These are phyloP conservation scores for Teratosphaeria viscida DNA, from an alignment of 2,329 filamentous ascomycete species.

Conservation along the genomic window DNA sequence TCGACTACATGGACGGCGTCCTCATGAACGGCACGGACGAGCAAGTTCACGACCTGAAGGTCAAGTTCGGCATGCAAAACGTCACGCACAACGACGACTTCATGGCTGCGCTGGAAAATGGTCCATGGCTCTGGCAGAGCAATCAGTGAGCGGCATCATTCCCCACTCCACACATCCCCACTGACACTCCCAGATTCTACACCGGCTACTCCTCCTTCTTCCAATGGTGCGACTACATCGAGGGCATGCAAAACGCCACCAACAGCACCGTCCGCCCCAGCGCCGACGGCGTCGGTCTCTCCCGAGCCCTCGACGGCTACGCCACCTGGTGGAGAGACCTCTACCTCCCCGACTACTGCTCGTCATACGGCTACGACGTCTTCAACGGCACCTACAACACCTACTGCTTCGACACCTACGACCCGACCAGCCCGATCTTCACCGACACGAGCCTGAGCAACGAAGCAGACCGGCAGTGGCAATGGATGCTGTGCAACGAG, in stretches of 20 bases:
- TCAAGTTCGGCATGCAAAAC: conserved; percentile 42
- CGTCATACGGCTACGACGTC: conserved; percentile 36
- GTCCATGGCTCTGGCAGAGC: conserved; percentile 49
- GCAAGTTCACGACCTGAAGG: conserved; percentile 37
- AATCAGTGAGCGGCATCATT: neutral
- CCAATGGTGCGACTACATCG: conserved; percentile 31
- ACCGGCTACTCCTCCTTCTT: conserved; percentile 31
- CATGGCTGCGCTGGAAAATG: conserved; percentile 42
- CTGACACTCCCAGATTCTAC: conserved; percentile 2
- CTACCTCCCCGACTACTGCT: conserved; percentile 40
- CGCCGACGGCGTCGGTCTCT: conserved; percentile 41
- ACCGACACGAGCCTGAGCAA: conserved; percentile 42
- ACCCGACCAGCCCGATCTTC: conserved; percentile 40
- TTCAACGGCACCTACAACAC: conserved; percentile 33
- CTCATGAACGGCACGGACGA: conserved; percentile 18
- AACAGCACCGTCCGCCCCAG: conserved; percentile 24
- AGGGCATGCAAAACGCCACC: conserved; percentile 15
- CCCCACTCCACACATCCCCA: neutral
- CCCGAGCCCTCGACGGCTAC: conserved; percentile 45
- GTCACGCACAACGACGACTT: conserved; percentile 45
- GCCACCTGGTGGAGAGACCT: conserved; percentile 42
- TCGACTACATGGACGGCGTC: conserved; percentile 38
- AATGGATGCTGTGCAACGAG: conserved; percentile 54
- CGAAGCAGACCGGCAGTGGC: conserved; percentile 42
- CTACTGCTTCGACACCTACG: conserved; percentile 46